These are phyloP conservation scores for Anastatica hierochuntica DNA, from an alignment of 345 rosid species.

Conservation along the genomic window DNA sequence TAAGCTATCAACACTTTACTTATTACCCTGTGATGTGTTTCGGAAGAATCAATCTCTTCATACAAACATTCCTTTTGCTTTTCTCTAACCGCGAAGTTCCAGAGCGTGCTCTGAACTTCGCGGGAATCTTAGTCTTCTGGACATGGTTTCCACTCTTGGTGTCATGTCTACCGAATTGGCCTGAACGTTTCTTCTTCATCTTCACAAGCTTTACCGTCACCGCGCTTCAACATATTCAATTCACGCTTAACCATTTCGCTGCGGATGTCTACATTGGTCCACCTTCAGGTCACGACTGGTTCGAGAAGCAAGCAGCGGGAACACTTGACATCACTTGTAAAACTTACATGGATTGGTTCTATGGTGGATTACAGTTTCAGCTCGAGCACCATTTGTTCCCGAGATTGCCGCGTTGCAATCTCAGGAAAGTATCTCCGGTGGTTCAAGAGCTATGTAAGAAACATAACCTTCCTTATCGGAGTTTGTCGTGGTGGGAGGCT, in stretches of 20 bases:
- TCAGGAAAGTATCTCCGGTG: slow-evolving; percentile 62
- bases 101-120: slow-evolving; percentile 57
- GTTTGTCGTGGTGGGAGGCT: slow-evolving; percentile 68
- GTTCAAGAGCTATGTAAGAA: slow-evolving; percentile 82
- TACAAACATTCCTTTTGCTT: slow-evolving; percentile 63
- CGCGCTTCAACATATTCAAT: slow-evolving; percentile 72
- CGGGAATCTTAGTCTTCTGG: slow-evolving; percentile 76
- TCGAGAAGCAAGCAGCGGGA: slow-evolving; percentile 82
- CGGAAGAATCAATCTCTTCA: slow-evolving; percentile 63
- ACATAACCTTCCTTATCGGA: slow-evolving; percentile 76
- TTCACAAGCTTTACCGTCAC: slow-evolving; percentile 57
- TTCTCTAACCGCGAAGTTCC: slow-evolving; percentile 47
- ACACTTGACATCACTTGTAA: slow-evolving; percentile 68
- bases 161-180: slow-evolving; percentile 68
- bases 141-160: slow-evolving; percentile 89
- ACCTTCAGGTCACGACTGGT: slow-evolving; percentile 77
- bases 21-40: slow-evolving; percentile 85
- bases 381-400: slow-evolving; percentile 96
- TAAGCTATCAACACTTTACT: slow-evolving; percentile 82
- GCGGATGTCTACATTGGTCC: slow-evolving; percentile 69
- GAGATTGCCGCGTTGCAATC: slow-evolving; percentile 71
- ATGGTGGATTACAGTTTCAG: slow-evolving; percentile 95
- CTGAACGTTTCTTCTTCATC: slow-evolving; percentile 62
- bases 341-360: slow-evolving; percentile 89
- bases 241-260: slow-evolving; percentile 79